These are phyloP conservation scores for Papiliotrema laurentii DNA, from an alignment of 1,284 basidiomycete species.

Conservation along the genomic window DNA sequence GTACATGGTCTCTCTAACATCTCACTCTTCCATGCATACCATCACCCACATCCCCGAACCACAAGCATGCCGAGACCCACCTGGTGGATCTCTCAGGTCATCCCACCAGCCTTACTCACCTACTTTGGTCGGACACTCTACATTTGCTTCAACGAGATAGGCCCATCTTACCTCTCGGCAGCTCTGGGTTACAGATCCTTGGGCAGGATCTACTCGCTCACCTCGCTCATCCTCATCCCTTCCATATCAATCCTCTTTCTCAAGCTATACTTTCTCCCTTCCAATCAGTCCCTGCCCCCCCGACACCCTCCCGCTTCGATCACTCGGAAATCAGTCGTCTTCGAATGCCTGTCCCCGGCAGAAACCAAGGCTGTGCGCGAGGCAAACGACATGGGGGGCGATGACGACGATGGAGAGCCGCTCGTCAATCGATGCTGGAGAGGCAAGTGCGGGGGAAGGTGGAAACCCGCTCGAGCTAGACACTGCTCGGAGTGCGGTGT, in stretches of 20 bases:
- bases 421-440: slow-evolving; percentile 26
- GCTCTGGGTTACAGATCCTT: slow-evolving; percentile 2
- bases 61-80: slow-evolving; percentile 12
- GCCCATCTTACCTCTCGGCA: slow-evolving; percentile 1
- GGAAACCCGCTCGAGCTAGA: slow-evolving; percentile 40
- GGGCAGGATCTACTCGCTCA: slow-evolving; percentile 12
- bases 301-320: slow-evolving; percentile 18
- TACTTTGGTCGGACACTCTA: slow-evolving; percentile 25
- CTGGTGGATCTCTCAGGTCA: slow-evolving; percentile 26
- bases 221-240: slow-evolving; percentile 16
- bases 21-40: no score
- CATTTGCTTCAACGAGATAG: slow-evolving; percentile 18
- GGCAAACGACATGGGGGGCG: slow-evolving; percentile 1
- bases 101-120: slow-evolving; percentile 34
- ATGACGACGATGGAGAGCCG: slow-evolving; percentile 6
- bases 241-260: slow-evolving; percentile 23
- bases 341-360: slow-evolving; percentile 28
- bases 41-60: no score
- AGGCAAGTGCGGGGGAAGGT: slow-evolving; percentile 26
- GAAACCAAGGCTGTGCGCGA: slow-evolving; percentile 5
- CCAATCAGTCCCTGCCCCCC: slow-evolving; percentile 26
- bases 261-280: slow-evolving; percentile 37
- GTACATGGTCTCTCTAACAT: no score
- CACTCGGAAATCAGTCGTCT: slow-evolving; percentile 10
- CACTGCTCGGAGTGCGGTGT: slow-evolving; percentile 41